Evolutionary conservation across 768 basidiomycete species (phyloP).

Genomic region (Kwoniella sp.): DNA sequence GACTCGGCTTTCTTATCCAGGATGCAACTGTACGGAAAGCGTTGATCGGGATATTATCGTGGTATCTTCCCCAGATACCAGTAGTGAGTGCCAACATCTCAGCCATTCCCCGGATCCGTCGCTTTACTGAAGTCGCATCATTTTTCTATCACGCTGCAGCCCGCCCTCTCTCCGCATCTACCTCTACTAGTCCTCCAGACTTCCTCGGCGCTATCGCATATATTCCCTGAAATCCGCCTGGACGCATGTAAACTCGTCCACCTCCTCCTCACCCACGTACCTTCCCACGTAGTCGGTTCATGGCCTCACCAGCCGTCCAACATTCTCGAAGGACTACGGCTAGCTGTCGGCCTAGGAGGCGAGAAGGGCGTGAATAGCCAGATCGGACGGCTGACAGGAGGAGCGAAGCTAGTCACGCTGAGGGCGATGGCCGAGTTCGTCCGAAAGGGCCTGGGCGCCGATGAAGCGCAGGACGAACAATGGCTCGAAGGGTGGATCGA

Average conservation of each 20-base stretch:
- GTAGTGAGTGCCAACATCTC: constrained; percentile 58
- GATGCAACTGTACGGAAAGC: constrained; percentile 77
- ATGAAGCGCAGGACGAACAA: constrained; percentile 10
- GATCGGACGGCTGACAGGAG: constrained; percentile 34
- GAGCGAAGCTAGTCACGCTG: constrained; percentile 46
- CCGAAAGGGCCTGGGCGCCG: constrained; percentile 14
- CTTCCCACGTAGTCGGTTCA: constrained; percentile 67
- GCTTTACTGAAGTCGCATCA: constrained; percentile 11
- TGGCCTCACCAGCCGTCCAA: constrained; percentile 62
- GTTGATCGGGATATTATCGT: constrained; percentile 68
- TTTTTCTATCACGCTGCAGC: constrained; percentile 60
- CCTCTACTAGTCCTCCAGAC: constrained; percentile 78
- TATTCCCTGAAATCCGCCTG: constrained; percentile 90
- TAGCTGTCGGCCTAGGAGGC: constrained; percentile 51
- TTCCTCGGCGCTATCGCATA: constrained; percentile 88
- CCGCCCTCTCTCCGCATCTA: constrained; percentile 72
- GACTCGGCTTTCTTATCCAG: constrained; percentile 57
- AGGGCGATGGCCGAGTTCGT: constrained; percentile 48
- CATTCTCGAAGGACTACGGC: constrained; percentile 52
- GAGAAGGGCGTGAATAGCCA: constrained; percentile 41
- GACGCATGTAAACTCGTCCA: constrained; percentile 82
- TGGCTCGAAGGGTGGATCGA: constrained; percentile 33
- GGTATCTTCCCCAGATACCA: constrained; percentile 71
- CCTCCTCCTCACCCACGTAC: constrained; percentile 71
- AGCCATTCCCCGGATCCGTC: background rate